Percentiles rank a stretch among this genome's conserved stretches.
phyloP scores from a whole-genome alignment of 2,329 filamentous ascomycete genomes.

The Trichophyton verrucosum region DNA sequence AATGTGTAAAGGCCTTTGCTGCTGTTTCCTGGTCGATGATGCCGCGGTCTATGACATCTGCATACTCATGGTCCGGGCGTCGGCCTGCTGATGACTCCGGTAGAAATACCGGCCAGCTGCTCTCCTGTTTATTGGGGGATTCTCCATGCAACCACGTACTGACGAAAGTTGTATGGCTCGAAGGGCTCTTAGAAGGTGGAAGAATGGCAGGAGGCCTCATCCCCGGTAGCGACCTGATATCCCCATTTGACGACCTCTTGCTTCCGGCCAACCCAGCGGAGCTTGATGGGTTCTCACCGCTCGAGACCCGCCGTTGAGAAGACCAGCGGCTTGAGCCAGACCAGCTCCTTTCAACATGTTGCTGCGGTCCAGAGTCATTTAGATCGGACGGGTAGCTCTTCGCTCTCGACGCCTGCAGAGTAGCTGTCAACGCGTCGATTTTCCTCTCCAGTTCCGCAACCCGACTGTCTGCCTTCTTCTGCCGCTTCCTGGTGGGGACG shows the following conservation, averaged over 20 bases:
- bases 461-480: constrained; percentile 82
- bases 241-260: constrained; percentile 24
- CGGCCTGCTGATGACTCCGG: constrained; percentile 10
- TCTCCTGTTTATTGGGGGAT: not conserved
- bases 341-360: not conserved
- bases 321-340: not conserved
- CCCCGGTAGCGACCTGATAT: constrained; percentile 15
- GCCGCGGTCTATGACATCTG: constrained; percentile 38
- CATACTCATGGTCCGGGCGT: constrained; percentile 21
- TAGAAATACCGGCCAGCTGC: constrained; percentile 15
- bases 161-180: not conserved
- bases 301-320: not conserved
- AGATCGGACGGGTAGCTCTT: not conserved
- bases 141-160: constrained; percentile 7
- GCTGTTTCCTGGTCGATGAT: constrained; percentile 43
- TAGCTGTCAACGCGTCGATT: constrained; percentile 77
- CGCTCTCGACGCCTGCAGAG: constrained; percentile 47
- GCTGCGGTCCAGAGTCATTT: not conserved
- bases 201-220: constrained; percentile 9
- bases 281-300: not conserved
- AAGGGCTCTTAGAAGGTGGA: constrained; percentile 4
- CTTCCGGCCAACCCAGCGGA: constrained; percentile 15
- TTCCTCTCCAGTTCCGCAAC: constrained; percentile 88
- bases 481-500: constrained; percentile 60
- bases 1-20: constrained; percentile 45